Base-by-base conservation (phyloP, 2,329 filamentous ascomycete species). In the Colletotrichum viniferum region DNA sequence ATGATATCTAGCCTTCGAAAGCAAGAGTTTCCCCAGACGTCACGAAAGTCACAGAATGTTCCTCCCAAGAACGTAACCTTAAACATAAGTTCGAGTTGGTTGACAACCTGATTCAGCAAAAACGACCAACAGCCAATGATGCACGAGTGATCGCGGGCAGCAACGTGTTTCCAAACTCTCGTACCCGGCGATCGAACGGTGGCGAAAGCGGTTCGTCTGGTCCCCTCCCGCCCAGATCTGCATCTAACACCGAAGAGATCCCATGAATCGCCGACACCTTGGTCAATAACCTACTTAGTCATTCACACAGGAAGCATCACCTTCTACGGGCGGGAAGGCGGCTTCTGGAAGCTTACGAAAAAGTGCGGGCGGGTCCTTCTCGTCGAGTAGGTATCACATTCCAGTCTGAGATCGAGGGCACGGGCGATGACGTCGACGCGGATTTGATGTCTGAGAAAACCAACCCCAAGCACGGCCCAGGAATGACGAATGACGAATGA, bases 371-470 rank as follows among this genome's bases (percentile, higher is more conserved):
- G 28, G 18, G n/a, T 21, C 30, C 18, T 0, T 1, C 9, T 10
- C 30, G 2, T 16, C 30, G 76, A 79, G 16, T 63, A 13, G 79
- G 16, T 63, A 13, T 38, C 36, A 21, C 34, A 43, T 21, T 63
- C 24, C 32, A 26, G 21, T 63, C 32, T 61, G 34, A 43, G 43
- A n/a, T 26, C 34, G 34, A 43, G 32, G 18, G 43, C 43, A 48
- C 43, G 43, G 43, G 43, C 43, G 43, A 48, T 48, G 43, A 48
- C 43, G 43, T 48, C 43, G 43, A 48, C 43, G 36, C 61, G 32
- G 21, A 14, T 63, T 10, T 52, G 67, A 52, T 58, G 67, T 62
- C 14, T 24, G 13, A n/a, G 55, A 32, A 5, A 5, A 5, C 26
- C 26, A 5, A 5, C 26, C 26, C 26, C 26, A 61, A 38, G 66